phyloP scores from a whole-genome alignment of 208 protist species.

The Leishmania lainsoni region DNA sequence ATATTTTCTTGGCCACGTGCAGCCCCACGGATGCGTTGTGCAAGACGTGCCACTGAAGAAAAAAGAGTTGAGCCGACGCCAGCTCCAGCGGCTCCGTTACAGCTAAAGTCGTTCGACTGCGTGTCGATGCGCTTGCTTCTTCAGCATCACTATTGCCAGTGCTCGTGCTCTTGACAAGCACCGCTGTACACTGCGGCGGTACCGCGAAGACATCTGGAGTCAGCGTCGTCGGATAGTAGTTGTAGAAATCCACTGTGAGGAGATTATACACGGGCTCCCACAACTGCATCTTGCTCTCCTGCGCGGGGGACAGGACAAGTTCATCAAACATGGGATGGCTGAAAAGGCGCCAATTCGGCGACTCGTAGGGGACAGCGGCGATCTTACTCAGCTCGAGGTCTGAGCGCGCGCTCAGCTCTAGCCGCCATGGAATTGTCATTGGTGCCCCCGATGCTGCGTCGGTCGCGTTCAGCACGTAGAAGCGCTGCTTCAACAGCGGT shows the following conservation, averaged over 20 bases:
- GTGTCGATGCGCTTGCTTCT: constrained; percentile 2
- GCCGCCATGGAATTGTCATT: constrained; percentile 48
- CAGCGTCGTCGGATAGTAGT: constrained; percentile 56
- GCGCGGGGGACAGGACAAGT: constrained; percentile 27
- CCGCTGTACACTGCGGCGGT: constrained; percentile 43
- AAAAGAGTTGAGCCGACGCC: constrained; percentile 20
- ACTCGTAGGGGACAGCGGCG: constrained; percentile 30
- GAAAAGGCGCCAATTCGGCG: constrained; percentile 79
- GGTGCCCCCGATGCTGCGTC: neutral
- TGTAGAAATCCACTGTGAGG: constrained; percentile 77
- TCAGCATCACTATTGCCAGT: neutral
- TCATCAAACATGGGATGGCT: constrained; percentile 74
- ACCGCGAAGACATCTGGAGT: constrained; percentile 47
- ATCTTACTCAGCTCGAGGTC: constrained; percentile 42
- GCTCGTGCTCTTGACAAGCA: constrained; percentile 8
- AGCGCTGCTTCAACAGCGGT: constrained; percentile 26
- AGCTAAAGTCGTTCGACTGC: neutral
- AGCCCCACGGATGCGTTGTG: constrained; percentile 12
- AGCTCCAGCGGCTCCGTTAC: constrained; percentile 7
- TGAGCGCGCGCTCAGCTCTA: constrained; percentile 44
- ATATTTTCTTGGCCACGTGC: neutral
- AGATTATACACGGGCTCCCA: constrained; percentile 35
- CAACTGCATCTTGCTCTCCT: constrained; percentile 20
- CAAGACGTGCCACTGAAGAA: constrained; percentile 29
- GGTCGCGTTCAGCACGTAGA: constrained; percentile 35